Base-by-base conservation (phyloP, 345 rosid species). In the Pistacia atlantica region DNA sequence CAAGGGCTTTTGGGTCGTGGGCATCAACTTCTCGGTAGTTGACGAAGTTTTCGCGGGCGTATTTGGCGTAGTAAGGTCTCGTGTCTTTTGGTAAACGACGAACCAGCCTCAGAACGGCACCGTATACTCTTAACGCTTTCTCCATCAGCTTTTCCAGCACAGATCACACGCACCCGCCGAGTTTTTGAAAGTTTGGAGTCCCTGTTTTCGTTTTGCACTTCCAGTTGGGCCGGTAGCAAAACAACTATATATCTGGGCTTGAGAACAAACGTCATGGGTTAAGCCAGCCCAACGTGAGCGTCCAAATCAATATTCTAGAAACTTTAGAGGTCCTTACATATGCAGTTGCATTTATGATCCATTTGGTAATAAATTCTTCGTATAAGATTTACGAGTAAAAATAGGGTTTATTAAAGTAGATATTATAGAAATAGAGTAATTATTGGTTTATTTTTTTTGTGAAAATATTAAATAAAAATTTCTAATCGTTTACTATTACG, bases 41-140 rank as follows among this genome's bases (percentile, higher is more conserved):
- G 65, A 91, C 98, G 78, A 96, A 93, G 69, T 96, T 93, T 78
- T 96, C 98, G 59, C 99, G 90, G 18, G 82, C 91, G 89, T 88
- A 92, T 74, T 93, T 96, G 78, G 98, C 93, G 88, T 96, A 93
- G 83, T 92, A 96, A 38, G 90, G 93, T 78, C 97, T 85, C 12
- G 97, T 69, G 60, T 96, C 97, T 78, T 78, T 77, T 42, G 97
- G 98, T 25, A 96, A 81, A 77, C 84, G 90, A 85, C 94, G 82
- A 73, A 92, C 93, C 14, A 96, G 84, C 86, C 98, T 84, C 59
- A 93, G 82, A 37, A 93, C 84, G 84, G 90, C 91, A n/a, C 87
- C 84, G 92, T 93, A 96, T 18, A 88, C 86, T 71, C 79, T 85
- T 85, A 96, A 77, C 59, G 93, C 89, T 75, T 89, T 96, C 89